Base-by-base conservation (phyloP, 2,329 filamentous ascomycete genomes). In the Daldinia sp. region DNA sequence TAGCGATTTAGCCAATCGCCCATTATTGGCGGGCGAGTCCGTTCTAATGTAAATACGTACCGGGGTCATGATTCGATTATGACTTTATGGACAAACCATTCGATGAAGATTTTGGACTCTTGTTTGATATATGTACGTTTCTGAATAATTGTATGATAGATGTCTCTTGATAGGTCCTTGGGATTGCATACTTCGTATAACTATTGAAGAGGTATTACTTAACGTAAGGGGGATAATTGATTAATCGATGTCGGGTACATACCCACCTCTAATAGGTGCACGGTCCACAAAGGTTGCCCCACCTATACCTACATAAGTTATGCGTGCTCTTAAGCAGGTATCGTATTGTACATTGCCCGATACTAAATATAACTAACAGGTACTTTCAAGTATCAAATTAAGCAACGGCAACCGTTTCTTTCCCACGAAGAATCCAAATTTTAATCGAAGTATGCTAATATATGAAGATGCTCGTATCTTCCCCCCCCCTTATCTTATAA, bases 321-420 rank as follows among this genome's bases (percentile, higher is more conserved):
- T 55, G 50, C 50, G 37, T 32, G 52, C 58, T 43, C 52, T 52
- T 52, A 41, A 57, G 47, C 37, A 61, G n/a, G 37, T 32, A 41
- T 47, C 37, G n/a, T 13, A n/a, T 2, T 15, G 15, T 39, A 11
- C 49, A 15, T 29, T 15, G n/a, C n/a, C n/a, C n/a, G n/a, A n/a
- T n/a, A n/a, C n/a, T n/a, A n/a, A n/a, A n/a, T n/a, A n/a, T n/a
- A n/a, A n/a, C n/a, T n/a, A n/a, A n/a, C n/a, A n/a, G n/a, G n/a
- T n/a, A n/a, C n/a, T n/a, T n/a, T n/a, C n/a, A n/a, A n/a, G n/a
- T n/a, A 29, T 29, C 11, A 30, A 35, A 19, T 19, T n/a, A 11
- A 50, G 47, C 47, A 34, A 50, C 15, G 30, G 8, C 19, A 13
- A 35, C 30, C 7, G 10, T 35, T 13, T 9, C 10, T 50, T 35